Base-by-base conservation (phyloP, 768 basidiomycete species). In the Suillus ampliporus region DNA sequence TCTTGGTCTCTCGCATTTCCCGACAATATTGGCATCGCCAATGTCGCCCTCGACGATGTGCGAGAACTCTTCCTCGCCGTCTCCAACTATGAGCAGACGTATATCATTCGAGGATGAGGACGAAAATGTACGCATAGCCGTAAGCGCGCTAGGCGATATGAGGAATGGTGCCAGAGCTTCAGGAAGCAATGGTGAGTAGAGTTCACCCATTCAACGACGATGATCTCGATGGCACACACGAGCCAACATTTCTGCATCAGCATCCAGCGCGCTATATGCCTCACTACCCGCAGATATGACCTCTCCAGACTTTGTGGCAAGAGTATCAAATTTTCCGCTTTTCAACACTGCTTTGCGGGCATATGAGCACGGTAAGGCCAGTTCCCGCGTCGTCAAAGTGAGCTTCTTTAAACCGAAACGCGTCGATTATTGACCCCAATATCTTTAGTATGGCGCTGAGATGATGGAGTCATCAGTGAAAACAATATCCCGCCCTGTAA, bases 391-490 rank as follows among this genome's bases (percentile, higher is more conserved):
- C 50, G 91, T 95, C 66, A 94, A 95, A 82, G 93, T 92, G 63
- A 58, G 80, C 61, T 38, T 58, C 21, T 21, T n/a, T 54, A 53
- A 48, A 65, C 28, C 64, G 61, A 43, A 57, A 52, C 47, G 17
- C 34, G 50, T 48, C 26, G 14, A 10, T 40, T 23, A 26, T 65
- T 68, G 59, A 73, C 71, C 64, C 46, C 17, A 8, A 47, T 15
- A 9, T 28, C 19, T 40, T 44, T 60, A 94, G 92, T 94, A 93
- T 70, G 91, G 94, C 54, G 92, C 91, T 19, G 89, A 90, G 75
- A 90, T 94, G 84, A 85, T 94, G 77, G 94, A 94, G 74, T 90
- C 88, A 4, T 89, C 90, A 60, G 88, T 95, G 43, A 91, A 89
- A 74, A 84, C 88, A 19, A 87, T 95, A 44, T 91, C 92, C 31